Conservation (phyloP, 257 asterid species). For the Nicotiana tabacum region DNA sequence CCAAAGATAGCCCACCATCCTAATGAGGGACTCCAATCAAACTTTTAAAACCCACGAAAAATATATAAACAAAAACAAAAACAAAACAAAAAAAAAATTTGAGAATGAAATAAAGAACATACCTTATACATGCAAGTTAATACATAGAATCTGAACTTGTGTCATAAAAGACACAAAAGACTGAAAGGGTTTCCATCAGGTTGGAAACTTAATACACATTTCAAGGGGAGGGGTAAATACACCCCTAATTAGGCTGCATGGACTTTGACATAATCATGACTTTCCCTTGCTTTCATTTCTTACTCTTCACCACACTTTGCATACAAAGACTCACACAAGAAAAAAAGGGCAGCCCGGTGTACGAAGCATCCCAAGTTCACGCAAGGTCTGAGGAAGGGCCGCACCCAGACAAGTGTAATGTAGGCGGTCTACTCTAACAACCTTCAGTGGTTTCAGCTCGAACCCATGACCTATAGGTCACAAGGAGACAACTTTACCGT, state of each 20-base stretch:
- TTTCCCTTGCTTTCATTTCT: background rate
- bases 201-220: background rate
- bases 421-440: no score
- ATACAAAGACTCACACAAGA: background rate
- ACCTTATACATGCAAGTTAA: background rate
- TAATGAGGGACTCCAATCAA: constrained; percentile 21
- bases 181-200: background rate
- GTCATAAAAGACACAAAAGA: background rate
- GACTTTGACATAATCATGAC: background rate
- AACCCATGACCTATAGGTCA: no score
- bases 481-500: no score
- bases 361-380: no score
- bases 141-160: background rate
- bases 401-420: no score
- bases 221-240: background rate
- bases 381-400: no score
- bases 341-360: no score
- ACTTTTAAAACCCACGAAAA: background rate
- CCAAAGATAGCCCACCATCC: constrained; percentile 77
- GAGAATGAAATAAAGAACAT: background rate
- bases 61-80: background rate
- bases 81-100: background rate
- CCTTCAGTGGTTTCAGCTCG: no score
- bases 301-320: background rate
- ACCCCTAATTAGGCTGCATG: background rate